These are phyloP conservation scores for Akanthomyces muscarius DNA, from an alignment of 2,329 filamentous ascomycete genomes.

Conservation along the genomic window DNA sequence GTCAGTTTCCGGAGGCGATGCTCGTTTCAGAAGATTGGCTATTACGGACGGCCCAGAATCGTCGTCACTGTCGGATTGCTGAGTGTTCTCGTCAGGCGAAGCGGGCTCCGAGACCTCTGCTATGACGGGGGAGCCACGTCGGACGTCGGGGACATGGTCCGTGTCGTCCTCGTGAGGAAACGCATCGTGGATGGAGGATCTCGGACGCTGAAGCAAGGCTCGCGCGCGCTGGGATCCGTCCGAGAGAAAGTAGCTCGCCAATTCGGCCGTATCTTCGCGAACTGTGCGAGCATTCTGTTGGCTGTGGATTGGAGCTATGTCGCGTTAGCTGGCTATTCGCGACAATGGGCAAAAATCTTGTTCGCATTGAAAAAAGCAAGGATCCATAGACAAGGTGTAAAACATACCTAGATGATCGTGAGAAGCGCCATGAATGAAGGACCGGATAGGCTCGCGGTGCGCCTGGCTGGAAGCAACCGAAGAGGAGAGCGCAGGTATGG, in stretches of 20 bases:
- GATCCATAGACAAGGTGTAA: not conserved
- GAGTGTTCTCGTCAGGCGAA: constrained; percentile 37
- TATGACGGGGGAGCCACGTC: constrained; percentile 47
- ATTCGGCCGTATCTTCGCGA: constrained; percentile 80
- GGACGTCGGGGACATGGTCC: constrained; percentile 24
- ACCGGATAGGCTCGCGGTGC: constrained; percentile 64
- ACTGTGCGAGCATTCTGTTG: constrained; percentile 73
- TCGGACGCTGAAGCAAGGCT: constrained; percentile 41
- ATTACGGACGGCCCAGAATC: constrained; percentile 39
- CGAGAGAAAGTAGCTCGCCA: constrained; percentile 76
- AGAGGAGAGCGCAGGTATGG: constrained; percentile 35
- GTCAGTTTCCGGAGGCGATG: constrained; percentile 34
- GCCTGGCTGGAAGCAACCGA: constrained; percentile 33
- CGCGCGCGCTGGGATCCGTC: constrained; percentile 48
- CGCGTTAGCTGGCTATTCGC: not conserved
- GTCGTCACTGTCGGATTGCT: constrained; percentile 19
- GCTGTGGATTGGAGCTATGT: constrained; percentile 58
- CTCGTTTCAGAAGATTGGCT: constrained; percentile 47
- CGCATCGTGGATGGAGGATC: constrained; percentile 29
- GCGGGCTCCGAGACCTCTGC: constrained; percentile 58
- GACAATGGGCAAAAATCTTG: not conserved
- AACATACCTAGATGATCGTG: constrained; percentile 55
- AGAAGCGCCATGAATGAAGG: constrained; percentile 64
- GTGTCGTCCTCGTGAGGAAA: constrained; percentile 24
- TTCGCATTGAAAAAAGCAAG: not conserved